A percentile compares a stretch with the other conserved stretches of the same genome.
Conservation (phyloP, 2,329 filamentous ascomycete genomes). For the Camptophora hylomeconis region DNA sequence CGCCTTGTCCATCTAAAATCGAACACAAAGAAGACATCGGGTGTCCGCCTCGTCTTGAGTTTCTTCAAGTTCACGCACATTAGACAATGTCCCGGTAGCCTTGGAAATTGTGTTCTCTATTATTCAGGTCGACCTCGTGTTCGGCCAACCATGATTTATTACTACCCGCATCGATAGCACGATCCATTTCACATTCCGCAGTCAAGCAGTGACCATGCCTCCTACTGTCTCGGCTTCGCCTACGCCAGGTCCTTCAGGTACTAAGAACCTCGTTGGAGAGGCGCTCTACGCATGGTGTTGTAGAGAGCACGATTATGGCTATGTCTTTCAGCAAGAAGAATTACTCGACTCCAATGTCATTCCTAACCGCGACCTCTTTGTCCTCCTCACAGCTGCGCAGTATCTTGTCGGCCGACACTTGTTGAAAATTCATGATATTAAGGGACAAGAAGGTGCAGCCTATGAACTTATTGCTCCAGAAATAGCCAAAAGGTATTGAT, state of each 20-base stretch:
- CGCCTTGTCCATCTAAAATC: no score
- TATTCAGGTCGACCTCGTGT: conserved; percentile 5
- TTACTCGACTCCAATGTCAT: conserved; percentile 30
- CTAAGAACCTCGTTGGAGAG: conserved; percentile 22
- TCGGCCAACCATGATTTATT: conserved; percentile 15
- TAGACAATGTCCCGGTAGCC: conserved; percentile 6
- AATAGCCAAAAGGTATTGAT: conserved; percentile 34
- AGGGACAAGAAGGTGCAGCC: conserved; percentile 26
- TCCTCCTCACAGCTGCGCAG: conserved; percentile 32
- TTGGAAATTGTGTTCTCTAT: no score
- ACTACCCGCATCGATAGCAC: conserved; percentile 16
- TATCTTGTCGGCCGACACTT: conserved; percentile 33
- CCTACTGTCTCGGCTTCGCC: conserved; percentile 14
- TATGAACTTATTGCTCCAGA: conserved; percentile 36
- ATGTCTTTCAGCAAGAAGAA: conserved; percentile 35
- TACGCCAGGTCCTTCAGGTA: conserved; percentile 21
- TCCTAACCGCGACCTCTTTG: conserved; percentile 28
- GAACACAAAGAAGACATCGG: no score
- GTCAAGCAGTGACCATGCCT: conserved; percentile 12
- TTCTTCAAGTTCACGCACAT: no score
- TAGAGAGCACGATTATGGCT: conserved; percentile 27
- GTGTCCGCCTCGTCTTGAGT: no score
- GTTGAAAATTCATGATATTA: conserved; percentile 31
- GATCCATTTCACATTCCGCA: conserved; percentile 6
- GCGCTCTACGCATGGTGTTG: conserved; percentile 32